phyloP scores from a whole-genome alignment of 2,329 filamentous ascomycete species.

The Penicillium sp. region DNA sequence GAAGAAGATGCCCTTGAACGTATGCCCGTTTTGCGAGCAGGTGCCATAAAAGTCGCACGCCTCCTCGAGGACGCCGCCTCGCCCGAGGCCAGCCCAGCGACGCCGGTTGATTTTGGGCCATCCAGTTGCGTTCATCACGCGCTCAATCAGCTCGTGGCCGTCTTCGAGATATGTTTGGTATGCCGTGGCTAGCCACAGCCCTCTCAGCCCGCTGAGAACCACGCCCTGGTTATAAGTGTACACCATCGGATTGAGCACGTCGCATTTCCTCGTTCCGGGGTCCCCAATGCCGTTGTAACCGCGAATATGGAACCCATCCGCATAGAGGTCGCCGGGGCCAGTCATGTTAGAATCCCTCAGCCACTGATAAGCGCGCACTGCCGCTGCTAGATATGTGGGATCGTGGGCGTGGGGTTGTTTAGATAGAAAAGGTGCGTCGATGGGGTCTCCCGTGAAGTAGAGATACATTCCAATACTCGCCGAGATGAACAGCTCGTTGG shows the following conservation, averaged over 20 bases:
- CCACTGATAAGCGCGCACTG: constrained; percentile 77
- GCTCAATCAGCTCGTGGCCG: constrained; percentile 70
- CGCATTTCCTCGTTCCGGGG: constrained; percentile 68
- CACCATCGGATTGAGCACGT: constrained; percentile 79
- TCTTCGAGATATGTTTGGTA: constrained; percentile 68
- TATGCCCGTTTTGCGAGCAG: constrained; percentile 81
- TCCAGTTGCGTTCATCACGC: constrained; percentile 73
- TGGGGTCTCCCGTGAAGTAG: constrained; percentile 76
- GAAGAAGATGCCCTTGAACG: constrained; percentile 94
- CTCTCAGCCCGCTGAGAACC: constrained; percentile 73
- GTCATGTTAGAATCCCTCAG: constrained; percentile 76
- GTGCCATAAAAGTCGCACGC: constrained; percentile 68
- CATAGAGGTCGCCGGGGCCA: constrained; percentile 68
- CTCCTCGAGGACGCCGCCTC: constrained; percentile 78
- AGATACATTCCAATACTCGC: constrained; percentile 87
- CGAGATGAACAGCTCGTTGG: constrained; percentile 83
- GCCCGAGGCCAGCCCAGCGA: constrained; percentile 70
- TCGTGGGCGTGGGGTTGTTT: constrained; percentile 46
- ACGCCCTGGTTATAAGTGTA: constrained; percentile 97
- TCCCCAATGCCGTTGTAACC: constrained; percentile 55
- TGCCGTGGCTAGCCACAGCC: constrained; percentile 74
- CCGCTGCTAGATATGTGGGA: constrained; percentile 65
- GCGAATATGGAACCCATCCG: constrained; percentile 83
- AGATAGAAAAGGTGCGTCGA: constrained; percentile 62
- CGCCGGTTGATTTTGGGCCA: constrained; percentile 52